Conservation (phyloP, 2,329 filamentous ascomycete species). For the Cladosporium halotolerans region DNA sequence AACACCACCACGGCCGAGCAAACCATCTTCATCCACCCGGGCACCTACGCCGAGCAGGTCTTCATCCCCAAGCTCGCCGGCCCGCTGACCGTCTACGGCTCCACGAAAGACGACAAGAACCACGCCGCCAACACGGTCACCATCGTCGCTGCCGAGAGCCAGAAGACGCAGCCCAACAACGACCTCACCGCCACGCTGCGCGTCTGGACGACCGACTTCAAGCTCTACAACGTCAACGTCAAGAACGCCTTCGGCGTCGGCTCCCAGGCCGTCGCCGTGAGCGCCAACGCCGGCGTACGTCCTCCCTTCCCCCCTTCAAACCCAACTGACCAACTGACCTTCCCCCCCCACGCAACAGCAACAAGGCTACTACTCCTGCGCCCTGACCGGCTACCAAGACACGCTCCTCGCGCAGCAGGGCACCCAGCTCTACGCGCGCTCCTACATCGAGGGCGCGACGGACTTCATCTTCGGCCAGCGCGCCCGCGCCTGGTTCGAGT, state of each 20-base stretch:
- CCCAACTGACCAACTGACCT: background rate
- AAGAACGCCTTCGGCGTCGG: conserved; percentile 45
- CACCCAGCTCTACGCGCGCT: conserved; percentile 50
- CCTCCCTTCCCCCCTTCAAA: background rate
- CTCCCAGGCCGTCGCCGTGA: conserved; percentile 49
- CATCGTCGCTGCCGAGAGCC: conserved; percentile 43
- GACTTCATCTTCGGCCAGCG: conserved; percentile 56
- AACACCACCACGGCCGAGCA: conserved; percentile 45
- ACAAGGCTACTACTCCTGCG: conserved; percentile 53
- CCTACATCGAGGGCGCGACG: conserved; percentile 52
- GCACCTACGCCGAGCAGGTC: conserved; percentile 58
- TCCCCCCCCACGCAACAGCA: conserved; percentile 21
- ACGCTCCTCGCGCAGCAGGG: conserved; percentile 47
- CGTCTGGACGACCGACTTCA: conserved; percentile 45
- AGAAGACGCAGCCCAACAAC: conserved; percentile 45
- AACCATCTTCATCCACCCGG: conserved; percentile 57
- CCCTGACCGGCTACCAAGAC: conserved; percentile 53
- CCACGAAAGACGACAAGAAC: conserved; percentile 46
- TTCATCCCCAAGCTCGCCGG: conserved; percentile 45
- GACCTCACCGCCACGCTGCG: conserved; percentile 50
- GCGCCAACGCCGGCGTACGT: conserved; percentile 39
- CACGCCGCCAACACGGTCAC: conserved; percentile 55
- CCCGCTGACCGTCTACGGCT: conserved; percentile 52
- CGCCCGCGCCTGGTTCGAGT: conserved; percentile 48
- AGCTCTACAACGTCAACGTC: conserved; percentile 59